Evolutionary conservation across 106 monocot species (phyloP).

Genomic region (Allium sativum): DNA sequence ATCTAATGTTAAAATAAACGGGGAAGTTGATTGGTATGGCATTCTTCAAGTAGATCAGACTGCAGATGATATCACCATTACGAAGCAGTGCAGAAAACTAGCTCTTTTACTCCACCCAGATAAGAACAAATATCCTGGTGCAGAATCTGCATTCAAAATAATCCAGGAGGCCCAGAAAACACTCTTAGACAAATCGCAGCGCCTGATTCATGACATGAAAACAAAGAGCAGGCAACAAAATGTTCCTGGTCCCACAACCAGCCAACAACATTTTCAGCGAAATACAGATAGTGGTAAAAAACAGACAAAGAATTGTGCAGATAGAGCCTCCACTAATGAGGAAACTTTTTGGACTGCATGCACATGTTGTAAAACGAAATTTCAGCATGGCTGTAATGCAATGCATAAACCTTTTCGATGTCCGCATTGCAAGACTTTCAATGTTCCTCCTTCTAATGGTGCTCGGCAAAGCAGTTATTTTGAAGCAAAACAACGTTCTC

Average conservation of each 20-base stretch:
- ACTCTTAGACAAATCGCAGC: constrained; percentile 42
- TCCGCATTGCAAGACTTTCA: constrained; percentile 3
- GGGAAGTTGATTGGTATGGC: constrained; percentile 62
- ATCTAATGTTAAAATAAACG: constrained; percentile 36
- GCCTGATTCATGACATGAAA: constrained; percentile 57
- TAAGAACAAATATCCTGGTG: constrained; percentile 83
- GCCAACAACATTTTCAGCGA: constrained; percentile 14
- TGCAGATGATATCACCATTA: constrained; percentile 58
- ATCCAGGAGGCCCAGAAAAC: constrained; percentile 67
- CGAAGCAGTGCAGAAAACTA: constrained; percentile 72
- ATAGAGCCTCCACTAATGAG: constrained; percentile 7
- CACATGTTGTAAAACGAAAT: constrained; percentile 36
- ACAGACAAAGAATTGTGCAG: constrained; percentile 14
- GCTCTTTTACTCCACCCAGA: constrained; percentile 83
- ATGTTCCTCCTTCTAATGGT: no score
- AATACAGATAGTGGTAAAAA: constrained; percentile 1
- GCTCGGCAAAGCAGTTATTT: no score
- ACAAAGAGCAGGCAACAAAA: constrained; percentile 16
- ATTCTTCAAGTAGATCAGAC: constrained; percentile 67
- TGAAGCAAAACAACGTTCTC: no score
- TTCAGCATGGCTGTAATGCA: constrained; percentile 38
- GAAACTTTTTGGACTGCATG: constrained; percentile 56
- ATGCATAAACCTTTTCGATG: constrained; percentile 24
- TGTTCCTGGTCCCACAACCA: background rate
- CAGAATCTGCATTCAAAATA: constrained; percentile 81